Base-by-base conservation (phyloP, 2,329 filamentous ascomycete species). In the Sporothrix pallida region DNA sequence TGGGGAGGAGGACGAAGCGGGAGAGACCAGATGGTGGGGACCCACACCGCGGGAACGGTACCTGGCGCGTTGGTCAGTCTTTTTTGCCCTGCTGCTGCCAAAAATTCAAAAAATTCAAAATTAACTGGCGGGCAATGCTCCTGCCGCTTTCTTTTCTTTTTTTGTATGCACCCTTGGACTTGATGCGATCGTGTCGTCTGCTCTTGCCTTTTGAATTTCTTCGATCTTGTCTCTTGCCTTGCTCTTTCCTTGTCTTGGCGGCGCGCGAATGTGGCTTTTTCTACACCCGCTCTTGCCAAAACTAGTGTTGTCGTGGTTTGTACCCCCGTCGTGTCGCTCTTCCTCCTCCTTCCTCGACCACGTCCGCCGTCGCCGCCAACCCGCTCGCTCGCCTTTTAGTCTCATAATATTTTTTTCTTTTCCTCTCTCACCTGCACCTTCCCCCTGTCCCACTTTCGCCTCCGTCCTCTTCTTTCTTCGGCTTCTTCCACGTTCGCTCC, bases 271-370 rank as follows among this genome's bases (percentile, higher is more conserved):
- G 26, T 42, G 67, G 48, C 54, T 44, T n/a, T 26, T 65, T 62
- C n/a, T 20, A 15, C 44, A 31, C 44, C 54, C 44, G 68, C 44
- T 63, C 72, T 44, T 73, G 44, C 72, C 60, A 31, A 67, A 56
- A 68, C 58, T 63, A 54, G 71, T 46, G 44, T 62, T 62, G 63
- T 50, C 62, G 23, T 74, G 26, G n/a, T 17, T 23, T 60, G 17
- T n/a, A 31, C 71, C 62, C 44, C 48, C 67, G 71, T 77, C 67
- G 58, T 74, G 63, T 65, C 76, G 75, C 79, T 77, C 76, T 77
- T 37, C 44, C 20, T 42, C 81, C 76, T 79, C 78, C 78, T 79
- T 79, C 78, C 78, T 79, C 78, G 75, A 76, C 77, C 77, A 78
- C 77, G 76, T 78, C 63, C 65, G 48, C 72, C 74, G 50, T 60